Evolutionary conservation across 2,329 filamentous ascomycete species (phyloP).

Genomic region (Fusarium caatingaense): DNA sequence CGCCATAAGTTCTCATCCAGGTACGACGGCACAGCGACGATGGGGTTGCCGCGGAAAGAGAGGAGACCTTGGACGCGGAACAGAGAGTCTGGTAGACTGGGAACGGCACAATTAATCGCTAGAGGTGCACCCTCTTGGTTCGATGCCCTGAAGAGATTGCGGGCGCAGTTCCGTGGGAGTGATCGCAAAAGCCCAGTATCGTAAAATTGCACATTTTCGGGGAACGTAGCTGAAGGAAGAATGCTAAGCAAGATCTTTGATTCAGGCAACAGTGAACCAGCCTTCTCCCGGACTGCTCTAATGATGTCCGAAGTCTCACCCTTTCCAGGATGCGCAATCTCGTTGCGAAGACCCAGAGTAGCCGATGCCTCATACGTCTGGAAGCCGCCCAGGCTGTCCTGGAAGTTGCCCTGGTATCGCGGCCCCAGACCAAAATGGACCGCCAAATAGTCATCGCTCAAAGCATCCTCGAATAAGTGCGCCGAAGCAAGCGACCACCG

Average conservation of each 20-base stretch:
- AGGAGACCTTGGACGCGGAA: slow-evolving; percentile 83
- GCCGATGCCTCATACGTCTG: slow-evolving; percentile 97
- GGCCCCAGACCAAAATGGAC: slow-evolving; percentile 92
- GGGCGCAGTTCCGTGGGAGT: slow-evolving; percentile 78
- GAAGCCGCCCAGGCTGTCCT: slow-evolving; percentile 94
- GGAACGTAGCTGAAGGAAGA: slow-evolving; percentile 81
- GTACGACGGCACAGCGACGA: slow-evolving; percentile 82
- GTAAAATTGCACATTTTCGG: slow-evolving; percentile 82
- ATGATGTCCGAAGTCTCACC: slow-evolving; percentile 94
- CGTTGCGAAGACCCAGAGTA: slow-evolving; percentile 88
- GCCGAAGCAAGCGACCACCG: slow-evolving; percentile 92
- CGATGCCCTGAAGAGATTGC: slow-evolving; percentile 61
- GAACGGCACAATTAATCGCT: slow-evolving; percentile 88
- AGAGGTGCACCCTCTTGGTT: slow-evolving; percentile 73
- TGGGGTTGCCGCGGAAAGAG: slow-evolving; percentile 83
- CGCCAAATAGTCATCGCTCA: slow-evolving; percentile 91
- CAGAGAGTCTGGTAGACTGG: slow-evolving; percentile 90
- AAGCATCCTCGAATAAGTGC: slow-evolving; percentile 85
- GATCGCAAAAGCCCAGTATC: slow-evolving; percentile 81
- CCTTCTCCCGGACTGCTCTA: slow-evolving; percentile 86
- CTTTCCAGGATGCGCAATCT: slow-evolving; percentile 87
- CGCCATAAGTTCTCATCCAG: slow-evolving; percentile 94
- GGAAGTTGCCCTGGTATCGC: slow-evolving; percentile 94
- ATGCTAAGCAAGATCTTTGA: slow-evolving; percentile 84
- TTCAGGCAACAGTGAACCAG: slow-evolving; percentile 84